Evolutionary conservation across 2,329 filamentous ascomycete species (phyloP), one percentile per base, ranked within the genome.

Genomic region (Dothideomycetes sp.): DNA sequence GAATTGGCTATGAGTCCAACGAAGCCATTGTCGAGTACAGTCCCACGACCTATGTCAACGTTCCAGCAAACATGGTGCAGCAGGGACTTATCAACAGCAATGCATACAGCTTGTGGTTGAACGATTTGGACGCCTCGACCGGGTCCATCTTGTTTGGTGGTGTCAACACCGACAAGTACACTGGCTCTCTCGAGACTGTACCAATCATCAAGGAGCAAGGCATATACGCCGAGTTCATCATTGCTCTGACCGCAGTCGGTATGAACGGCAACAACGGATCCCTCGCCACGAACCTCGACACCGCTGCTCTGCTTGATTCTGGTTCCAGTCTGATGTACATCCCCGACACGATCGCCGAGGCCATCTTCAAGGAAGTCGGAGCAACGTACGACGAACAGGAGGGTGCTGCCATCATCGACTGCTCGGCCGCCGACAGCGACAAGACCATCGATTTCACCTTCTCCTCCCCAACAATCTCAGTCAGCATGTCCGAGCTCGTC

Each of bases 1-100:
- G 88, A 14, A 81, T 96, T 45, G 88, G 88, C 5, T 95, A 94
- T 57, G 57, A 72, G 0, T 58, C 70, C 47, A 91, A 93, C 57
- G 88, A 95, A 61, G 84, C 82, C 10, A 76, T 81, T 49, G 75
- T 83, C 34, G 70, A 70, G 37, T 68, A 74, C 46, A 66, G 70
- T 4, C 59, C 57, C 17, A 43, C 59, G 2, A 56, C 65, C 7
- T 78, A 77, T 47, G 57, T 69, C 11, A 77, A 83, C 53, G 64
- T 89, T 22, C 67, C 85, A 14, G 70, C 78, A 55, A 67, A 75
- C 48, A 68, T 91, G 55, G 68, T 75, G 16, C 56, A 71, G 18
- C 70, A 83, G 50, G 73, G 72, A 31, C 54, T 73, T 37, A 83
- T 84, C 52, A 66, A 69, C 39, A 68, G 67, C 19, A 73, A 75